Conservation (phyloP, 805 yeast species). For the Wickerhamomyces kurtzmanii region DNA sequence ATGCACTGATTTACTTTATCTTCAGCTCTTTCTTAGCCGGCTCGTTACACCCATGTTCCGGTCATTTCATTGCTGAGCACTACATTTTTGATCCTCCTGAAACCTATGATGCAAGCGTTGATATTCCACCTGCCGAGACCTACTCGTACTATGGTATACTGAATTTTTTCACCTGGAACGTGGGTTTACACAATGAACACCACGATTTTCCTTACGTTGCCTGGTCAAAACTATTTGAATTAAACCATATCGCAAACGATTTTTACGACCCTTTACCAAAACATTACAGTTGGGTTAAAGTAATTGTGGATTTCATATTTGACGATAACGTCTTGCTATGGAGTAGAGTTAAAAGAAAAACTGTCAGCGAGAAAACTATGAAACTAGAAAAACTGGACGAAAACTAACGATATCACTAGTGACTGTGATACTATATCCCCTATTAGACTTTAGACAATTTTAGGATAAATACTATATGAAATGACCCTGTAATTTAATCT, state of each 20-base stretch:
- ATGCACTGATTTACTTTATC: conserved; percentile 55
- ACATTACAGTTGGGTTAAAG: conserved; percentile 73
- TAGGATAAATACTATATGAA: no score
- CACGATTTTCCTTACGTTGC: conserved; percentile 94
- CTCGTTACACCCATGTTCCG: conserved; percentile 88
- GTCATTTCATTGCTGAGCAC: conserved; percentile 94
- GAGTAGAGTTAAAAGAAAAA: conserved; percentile 69
- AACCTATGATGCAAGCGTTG: conserved; percentile 14
- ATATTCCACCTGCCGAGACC: conserved; percentile 64
- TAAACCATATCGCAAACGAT: conserved; percentile 63
- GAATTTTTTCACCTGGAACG: conserved; percentile 80
- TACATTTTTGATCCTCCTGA: conserved; percentile 58
- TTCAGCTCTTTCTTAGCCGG: conserved; percentile 83
- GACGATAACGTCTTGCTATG: conserved; percentile 62
- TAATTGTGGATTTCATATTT: conserved; percentile 60
- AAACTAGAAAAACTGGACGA: conserved; percentile 22
- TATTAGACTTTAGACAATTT: background rate
- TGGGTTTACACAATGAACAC: conserved; percentile 90
- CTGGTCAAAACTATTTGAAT: conserved; percentile 68
- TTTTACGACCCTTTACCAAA: conserved; percentile 74
- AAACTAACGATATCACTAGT: conserved; percentile 5
- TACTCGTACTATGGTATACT: conserved; percentile 81
- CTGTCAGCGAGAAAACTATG: conserved; percentile 8
- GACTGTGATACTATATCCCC: background rate
- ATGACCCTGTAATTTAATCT: no score